Percentiles rank a stretch among this genome's conserved stretches.
Conservation (phyloP, 1,284 basidiomycete species). For the Tylopilus sp. region DNA sequence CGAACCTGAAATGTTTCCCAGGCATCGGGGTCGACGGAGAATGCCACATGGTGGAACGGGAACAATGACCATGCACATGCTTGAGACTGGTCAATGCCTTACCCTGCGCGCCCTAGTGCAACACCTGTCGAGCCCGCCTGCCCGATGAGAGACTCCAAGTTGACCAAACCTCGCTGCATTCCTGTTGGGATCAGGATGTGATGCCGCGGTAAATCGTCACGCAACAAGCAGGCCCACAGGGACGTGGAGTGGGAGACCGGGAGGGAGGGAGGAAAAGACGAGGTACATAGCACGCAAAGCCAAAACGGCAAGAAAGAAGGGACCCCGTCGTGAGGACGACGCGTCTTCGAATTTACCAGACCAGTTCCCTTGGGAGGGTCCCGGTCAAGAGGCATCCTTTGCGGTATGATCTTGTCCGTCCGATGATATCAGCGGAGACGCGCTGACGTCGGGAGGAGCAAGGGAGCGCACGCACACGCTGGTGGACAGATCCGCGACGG, state of each 20-base stretch:
- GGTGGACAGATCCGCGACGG: background rate
- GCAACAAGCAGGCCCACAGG: conserved; percentile 18
- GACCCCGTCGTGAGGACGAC: conserved; percentile 54
- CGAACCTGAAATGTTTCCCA: conserved; percentile 25
- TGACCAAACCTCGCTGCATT: background rate
- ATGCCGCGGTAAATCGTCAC: conserved; percentile 15
- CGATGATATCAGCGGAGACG: conserved; percentile 52
- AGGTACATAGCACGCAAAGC: background rate
- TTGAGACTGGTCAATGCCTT: too few relatives aligned
- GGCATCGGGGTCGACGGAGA: too few relatives aligned
- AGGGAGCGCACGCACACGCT: background rate
- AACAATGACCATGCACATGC: too few relatives aligned
- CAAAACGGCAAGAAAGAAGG: background rate
- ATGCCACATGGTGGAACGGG: too few relatives aligned
- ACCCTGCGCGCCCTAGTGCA: too few relatives aligned
- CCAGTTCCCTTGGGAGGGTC: too few relatives aligned
- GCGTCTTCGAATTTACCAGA: background rate
- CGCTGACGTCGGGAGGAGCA: conserved; percentile 34
- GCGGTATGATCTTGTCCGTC: too few relatives aligned
- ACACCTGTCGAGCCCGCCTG: too few relatives aligned
- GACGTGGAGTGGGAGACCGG: too few relatives aligned
- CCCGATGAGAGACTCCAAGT: too few relatives aligned
- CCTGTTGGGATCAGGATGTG: conserved; percentile 7
- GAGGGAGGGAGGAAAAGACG: too few relatives aligned
- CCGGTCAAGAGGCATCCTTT: background rate